Evolutionary conservation across 1,284 basidiomycete genomes (phyloP).

Genomic region (Pholiota adiposa): DNA sequence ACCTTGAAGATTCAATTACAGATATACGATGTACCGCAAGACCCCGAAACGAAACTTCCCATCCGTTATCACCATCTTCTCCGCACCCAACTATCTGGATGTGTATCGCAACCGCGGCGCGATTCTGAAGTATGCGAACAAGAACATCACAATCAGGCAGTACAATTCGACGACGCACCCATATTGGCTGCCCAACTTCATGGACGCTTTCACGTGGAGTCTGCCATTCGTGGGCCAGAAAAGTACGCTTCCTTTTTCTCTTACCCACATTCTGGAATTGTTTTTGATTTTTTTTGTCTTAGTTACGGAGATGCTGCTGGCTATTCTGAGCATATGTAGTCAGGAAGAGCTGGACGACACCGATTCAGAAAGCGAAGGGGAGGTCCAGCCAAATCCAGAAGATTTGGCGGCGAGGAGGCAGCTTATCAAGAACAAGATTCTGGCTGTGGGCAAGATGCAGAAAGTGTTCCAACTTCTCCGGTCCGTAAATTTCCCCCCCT

Average conservation of each 20-base stretch:
- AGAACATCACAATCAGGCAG: constrained; percentile 97
- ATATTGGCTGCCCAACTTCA: constrained; percentile 95
- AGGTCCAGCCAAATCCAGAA: constrained; percentile 41
- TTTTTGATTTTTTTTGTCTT: too few relatives aligned
- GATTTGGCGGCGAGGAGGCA: constrained; percentile 59
- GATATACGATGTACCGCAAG: constrained; percentile 94
- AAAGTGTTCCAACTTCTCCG: constrained; percentile 95
- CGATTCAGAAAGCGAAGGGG: constrained; percentile 52
- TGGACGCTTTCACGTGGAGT: constrained; percentile 99
- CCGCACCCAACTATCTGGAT: constrained; percentile 95
- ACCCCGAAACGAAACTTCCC: constrained; percentile 91
- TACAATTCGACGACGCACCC: constrained; percentile 96
- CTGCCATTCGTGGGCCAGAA: constrained; percentile 98
- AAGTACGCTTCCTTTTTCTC: constrained; percentile 58
- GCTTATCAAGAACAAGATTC: constrained; percentile 97
- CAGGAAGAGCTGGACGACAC: constrained; percentile 90
- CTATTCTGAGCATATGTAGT: constrained; percentile 92
- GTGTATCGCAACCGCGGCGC: constrained; percentile 97
- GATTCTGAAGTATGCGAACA: constrained; percentile 97
- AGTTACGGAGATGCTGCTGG: constrained; percentile 98
- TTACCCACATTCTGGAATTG: background rate
- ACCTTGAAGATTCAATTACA: constrained; percentile 34
- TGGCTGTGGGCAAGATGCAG: constrained; percentile 96
- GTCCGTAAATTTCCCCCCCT: constrained; percentile 48
- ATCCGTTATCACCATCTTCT: constrained; percentile 95